Conservation (phyloP, 2,329 filamentous ascomycete species). For the Talaromyces sp. region DNA sequence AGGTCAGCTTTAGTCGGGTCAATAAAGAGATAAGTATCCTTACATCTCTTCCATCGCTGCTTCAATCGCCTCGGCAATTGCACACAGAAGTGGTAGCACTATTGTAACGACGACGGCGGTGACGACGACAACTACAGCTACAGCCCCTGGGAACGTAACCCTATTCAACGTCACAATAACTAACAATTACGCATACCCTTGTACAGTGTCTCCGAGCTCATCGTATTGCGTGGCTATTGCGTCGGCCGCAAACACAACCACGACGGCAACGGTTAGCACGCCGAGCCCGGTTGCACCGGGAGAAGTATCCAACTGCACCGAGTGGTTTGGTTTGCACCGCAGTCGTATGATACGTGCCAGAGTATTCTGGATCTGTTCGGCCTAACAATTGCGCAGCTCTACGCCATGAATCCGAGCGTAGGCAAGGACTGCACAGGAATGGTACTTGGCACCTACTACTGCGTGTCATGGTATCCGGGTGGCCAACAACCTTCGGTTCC, state of each 20-base stretch:
- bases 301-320: neutral
- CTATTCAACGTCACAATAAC: neutral
- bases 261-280: neutral
- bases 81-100: too few species aligned
- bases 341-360: neutral
- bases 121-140: neutral
- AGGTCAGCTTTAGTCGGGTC: constrained; percentile 33
- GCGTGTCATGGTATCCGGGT: constrained; percentile 9
- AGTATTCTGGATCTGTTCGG: neutral
- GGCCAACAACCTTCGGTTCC: neutral
- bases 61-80: too few species aligned
- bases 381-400: neutral
- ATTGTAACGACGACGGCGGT: neutral
- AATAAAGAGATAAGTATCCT: constrained; percentile 50
- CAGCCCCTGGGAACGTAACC: too few species aligned
- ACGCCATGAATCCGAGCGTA: constrained; percentile 21
- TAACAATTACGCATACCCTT: neutral
- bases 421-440: constrained; percentile 20
- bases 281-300: neutral
- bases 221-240: neutral
- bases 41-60: too few species aligned
- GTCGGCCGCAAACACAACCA: too few species aligned
- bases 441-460: constrained; percentile 16
- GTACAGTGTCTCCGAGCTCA: neutral
- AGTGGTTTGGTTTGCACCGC: neutral